A percentile compares a stretch with the other conserved stretches of the same genome.
Evolutionary conservation across 345 rosid species (phyloP).

Genomic region (Lagerstroemia speciosa): DNA sequence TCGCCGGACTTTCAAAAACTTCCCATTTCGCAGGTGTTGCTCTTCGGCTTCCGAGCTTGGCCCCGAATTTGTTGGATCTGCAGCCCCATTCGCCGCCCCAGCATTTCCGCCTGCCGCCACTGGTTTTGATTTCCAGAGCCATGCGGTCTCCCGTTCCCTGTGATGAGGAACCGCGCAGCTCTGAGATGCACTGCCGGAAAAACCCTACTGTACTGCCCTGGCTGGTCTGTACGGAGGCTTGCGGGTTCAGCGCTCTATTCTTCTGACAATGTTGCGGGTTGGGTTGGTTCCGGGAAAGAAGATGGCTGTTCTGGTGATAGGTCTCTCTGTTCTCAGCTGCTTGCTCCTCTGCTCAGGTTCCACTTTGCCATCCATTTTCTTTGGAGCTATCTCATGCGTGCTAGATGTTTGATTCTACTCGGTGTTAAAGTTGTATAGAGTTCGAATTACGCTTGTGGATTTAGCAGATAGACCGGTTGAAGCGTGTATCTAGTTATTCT

Average conservation of each 20-base stretch:
- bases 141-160: no score
- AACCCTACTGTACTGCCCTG: no score
- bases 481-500: not conserved
- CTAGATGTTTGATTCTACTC: not conserved
- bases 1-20: no score
- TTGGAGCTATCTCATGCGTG: constrained; percentile 1
- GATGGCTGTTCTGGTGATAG: constrained; percentile 37
- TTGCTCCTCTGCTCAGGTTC: constrained; percentile 45
- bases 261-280: constrained; percentile 41
- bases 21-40: no score
- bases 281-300: constrained; percentile 28
- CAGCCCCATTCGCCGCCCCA: no score
- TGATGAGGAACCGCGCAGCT: no score
- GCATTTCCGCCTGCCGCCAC: no score
- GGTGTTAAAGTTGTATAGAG: not conserved
- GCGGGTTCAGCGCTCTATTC: constrained; percentile 3
- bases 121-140: no score
- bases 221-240: no score
- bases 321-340: constrained; percentile 32
- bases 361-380: not conserved
- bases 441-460: not conserved
- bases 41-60: no score
- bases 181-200: no score
- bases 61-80: no score
- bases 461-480: not conserved